Evolutionary conservation across 805 yeast genomes (phyloP).

Genomic region (Teunomyces lycoperdinae): DNA sequence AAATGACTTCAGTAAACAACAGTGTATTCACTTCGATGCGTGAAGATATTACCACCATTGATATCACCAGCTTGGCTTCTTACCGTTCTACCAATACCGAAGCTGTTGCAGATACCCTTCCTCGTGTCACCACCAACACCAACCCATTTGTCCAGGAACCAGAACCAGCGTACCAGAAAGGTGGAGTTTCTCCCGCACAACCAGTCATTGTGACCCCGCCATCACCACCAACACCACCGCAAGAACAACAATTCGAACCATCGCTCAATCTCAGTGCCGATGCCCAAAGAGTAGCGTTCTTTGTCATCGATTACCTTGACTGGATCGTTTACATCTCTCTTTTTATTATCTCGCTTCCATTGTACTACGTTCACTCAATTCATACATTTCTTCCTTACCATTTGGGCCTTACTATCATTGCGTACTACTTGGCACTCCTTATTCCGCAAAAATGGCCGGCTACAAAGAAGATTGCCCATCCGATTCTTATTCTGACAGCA

Average conservation of each 20-base stretch:
- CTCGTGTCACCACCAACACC: background rate
- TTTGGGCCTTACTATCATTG: slow-evolving; percentile 54
- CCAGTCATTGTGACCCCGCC: background rate
- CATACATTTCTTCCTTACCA: slow-evolving; percentile 63
- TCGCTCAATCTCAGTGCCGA: background rate
- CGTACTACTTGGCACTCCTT: slow-evolving; percentile 50
- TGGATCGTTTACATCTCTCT: slow-evolving; percentile 49
- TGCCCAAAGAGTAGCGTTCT: slow-evolving; percentile 22
- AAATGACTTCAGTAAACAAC: slow-evolving; percentile 9
- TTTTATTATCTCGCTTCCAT: slow-evolving; percentile 55
- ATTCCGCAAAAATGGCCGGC: slow-evolving; percentile 45
- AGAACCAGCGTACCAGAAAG: slow-evolving; percentile 4
- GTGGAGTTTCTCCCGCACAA: background rate
- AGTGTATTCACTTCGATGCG: slow-evolving; percentile 23
- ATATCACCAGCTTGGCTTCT: slow-evolving; percentile 13
- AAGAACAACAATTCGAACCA: background rate
- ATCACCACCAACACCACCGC: background rate
- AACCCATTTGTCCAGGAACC: slow-evolving; percentile 6
- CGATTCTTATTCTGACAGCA: slow-evolving; percentile 65
- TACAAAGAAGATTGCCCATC: slow-evolving; percentile 58
- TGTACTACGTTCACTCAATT: slow-evolving; percentile 49
- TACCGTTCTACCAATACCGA: background rate
- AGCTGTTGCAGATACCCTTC: no score
- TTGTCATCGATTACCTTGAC: slow-evolving; percentile 48
- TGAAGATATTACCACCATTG: slow-evolving; percentile 41